Conservation (phyloP, 306 rosid genomes). For the Malus sieversii region DNA sequence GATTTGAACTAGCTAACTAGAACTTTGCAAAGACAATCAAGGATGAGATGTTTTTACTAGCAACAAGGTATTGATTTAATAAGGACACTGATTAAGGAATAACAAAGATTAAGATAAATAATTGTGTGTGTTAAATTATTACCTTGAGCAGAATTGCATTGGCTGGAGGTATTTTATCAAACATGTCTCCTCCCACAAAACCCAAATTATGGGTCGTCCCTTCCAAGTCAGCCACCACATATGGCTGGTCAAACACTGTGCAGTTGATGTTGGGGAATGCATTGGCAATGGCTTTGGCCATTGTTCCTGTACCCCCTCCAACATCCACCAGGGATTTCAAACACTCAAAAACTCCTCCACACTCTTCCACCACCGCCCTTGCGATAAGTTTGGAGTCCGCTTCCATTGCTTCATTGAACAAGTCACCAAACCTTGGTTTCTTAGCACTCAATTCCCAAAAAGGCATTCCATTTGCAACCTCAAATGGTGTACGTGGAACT, state of each 20-base stretch:
- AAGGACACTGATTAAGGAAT: too few species aligned
- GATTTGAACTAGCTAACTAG: too few species aligned
- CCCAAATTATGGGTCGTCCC: conserved; percentile 5
- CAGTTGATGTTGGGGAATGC: conserved; percentile 28
- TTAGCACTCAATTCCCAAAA: conserved; percentile 13
- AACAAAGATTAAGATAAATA: background rate
- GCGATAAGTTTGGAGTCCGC: conserved; percentile 14
- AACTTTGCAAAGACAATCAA: too few species aligned
- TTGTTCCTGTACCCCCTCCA: conserved; percentile 33
- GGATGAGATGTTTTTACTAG: too few species aligned
- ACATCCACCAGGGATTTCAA: conserved; percentile 37
- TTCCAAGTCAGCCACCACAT: conserved; percentile 12
- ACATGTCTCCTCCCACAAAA: conserved; percentile 25
- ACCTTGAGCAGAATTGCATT: conserved; percentile 24
- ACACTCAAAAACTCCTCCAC: conserved; percentile 21
- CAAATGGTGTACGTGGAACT: background rate
- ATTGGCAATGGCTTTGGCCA: conserved; percentile 24
- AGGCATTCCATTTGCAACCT: conserved; percentile 9
- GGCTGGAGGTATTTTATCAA: conserved; percentile 22
- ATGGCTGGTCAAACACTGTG: conserved; percentile 29
- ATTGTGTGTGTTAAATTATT: background rate
- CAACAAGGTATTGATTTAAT: too few species aligned
- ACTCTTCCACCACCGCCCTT: background rate
- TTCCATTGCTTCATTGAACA: conserved; percentile 28
- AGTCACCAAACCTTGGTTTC: background rate